Evolutionary conservation across 176 grass and related monocot species (phyloP).

Genomic region (Aegilops sharonensis): DNA sequence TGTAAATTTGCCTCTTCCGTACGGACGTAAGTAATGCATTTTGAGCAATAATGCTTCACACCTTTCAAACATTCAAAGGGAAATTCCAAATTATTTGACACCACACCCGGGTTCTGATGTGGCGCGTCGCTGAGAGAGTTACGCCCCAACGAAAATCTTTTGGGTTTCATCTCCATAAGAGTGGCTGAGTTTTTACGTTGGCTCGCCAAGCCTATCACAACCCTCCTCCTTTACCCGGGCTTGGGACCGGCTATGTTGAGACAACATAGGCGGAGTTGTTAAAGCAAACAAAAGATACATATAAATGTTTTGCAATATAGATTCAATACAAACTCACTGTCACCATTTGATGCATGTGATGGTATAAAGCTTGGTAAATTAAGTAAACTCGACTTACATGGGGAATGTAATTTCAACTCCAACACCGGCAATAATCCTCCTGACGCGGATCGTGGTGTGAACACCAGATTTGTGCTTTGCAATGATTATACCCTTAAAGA

Average conservation of each 20-base stretch:
- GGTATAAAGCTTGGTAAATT: neutral
- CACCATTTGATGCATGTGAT: neutral
- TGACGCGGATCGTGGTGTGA: slow-evolving; percentile 91
- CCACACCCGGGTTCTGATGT: too few relatives aligned
- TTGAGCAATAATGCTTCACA: neutral
- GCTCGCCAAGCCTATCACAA: too few relatives aligned
- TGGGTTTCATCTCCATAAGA: too few relatives aligned
- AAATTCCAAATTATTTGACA: neutral
- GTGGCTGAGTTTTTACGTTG: too few relatives aligned
- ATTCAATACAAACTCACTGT: slow-evolving; percentile 10
- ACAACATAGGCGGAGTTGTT: neutral
- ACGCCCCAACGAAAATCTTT: too few relatives aligned
- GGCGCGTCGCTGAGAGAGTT: too few relatives aligned
- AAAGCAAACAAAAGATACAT: neutral
- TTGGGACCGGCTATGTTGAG: too few relatives aligned
- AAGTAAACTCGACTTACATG: slow-evolving; percentile 64
- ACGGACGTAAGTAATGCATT: neutral
- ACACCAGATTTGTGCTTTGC: slow-evolving; percentile 84
- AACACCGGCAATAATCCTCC: slow-evolving; percentile 93
- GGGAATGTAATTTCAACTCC: slow-evolving; percentile 97
- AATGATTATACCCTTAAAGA: slow-evolving; percentile 96
- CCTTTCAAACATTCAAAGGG: neutral
- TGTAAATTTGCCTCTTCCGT: neutral
- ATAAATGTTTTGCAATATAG: neutral
- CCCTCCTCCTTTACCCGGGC: too few relatives aligned